phyloP scores from a whole-genome alignment of 768 basidiomycete species.

The Xanthoconium purpureum region DNA sequence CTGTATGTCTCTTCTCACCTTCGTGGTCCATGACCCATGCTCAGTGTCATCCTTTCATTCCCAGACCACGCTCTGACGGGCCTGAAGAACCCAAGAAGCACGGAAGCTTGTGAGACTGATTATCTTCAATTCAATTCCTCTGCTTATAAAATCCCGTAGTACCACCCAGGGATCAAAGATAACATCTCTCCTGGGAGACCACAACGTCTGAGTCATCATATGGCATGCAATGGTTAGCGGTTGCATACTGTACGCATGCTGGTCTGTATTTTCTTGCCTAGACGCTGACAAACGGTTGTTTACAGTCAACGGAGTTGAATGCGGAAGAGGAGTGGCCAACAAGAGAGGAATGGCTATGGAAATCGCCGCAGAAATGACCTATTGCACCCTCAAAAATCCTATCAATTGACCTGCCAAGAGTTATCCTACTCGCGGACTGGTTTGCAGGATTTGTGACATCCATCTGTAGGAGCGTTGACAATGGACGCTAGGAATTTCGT shows the following conservation, averaged over 20 bases:
- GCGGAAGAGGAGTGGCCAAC: conserved; percentile 25
- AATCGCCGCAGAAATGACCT: conserved; percentile 26
- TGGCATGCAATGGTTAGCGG: conserved; percentile 21
- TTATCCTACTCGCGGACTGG: background rate
- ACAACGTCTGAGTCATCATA: background rate
- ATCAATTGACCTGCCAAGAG: conserved; percentile 7
- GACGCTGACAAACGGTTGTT: background rate
- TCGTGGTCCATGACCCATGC: no score
- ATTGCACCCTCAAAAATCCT: conserved; percentile 20
- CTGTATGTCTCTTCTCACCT: no score
- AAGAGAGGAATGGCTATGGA: no score
- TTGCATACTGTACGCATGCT: conserved; percentile 25
- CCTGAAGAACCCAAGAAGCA: no score
- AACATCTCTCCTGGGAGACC: no score
- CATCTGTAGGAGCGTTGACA: background rate
- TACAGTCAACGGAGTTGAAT: conserved; percentile 26
- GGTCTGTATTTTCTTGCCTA: background rate
- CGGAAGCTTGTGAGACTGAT: no score
- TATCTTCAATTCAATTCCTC: no score
- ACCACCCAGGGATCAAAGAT: no score
- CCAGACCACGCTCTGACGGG: no score
- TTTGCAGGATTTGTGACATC: background rate
- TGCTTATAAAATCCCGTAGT: no score
- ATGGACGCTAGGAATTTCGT: background rate
- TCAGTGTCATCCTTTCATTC: no score